A percentile compares a stretch with the other conserved stretches of the same genome.
Evolutionary conservation across 2,329 filamentous ascomycete species (phyloP).

Genomic region (Atkinsonella texensis): DNA sequence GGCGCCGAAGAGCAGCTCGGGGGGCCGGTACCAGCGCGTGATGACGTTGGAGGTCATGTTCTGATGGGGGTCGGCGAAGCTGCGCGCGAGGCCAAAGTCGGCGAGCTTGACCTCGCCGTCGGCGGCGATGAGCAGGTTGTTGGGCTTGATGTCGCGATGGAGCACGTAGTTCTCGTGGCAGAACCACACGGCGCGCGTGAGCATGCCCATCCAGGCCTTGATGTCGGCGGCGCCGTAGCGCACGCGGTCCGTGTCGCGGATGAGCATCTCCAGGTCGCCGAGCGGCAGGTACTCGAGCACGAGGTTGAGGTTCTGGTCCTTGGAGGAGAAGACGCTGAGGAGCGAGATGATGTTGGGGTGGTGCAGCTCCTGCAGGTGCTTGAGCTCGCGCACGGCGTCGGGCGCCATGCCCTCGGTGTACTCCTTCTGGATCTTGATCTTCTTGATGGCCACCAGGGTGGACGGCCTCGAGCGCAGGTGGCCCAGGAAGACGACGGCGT

Average conservation of each 20-base stretch:
- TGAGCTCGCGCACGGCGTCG: conserved; percentile 91
- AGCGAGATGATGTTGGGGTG: conserved; percentile 95
- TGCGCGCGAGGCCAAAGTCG: conserved; percentile 89
- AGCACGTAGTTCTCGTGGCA: conserved; percentile 91
- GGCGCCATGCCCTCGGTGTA: conserved; percentile 86
- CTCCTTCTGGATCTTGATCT: conserved; percentile 77
- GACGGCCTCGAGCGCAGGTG: conserved; percentile 62
- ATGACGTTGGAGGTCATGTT: conserved; percentile 93
- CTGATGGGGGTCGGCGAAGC: conserved; percentile 77
- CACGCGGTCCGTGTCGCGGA: conserved; percentile 68
- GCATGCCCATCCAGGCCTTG: conserved; percentile 98
- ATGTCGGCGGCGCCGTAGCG: conserved; percentile 82
- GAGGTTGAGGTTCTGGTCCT: conserved; percentile 91
- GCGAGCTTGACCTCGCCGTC: conserved; percentile 91
- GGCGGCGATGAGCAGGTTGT: conserved; percentile 89
- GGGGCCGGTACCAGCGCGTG: conserved; percentile 92
- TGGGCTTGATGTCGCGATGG: conserved; percentile 97
- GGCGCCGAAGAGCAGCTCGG: conserved; percentile 85
- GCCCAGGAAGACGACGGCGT: conserved; percentile 88
- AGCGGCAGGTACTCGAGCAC: conserved; percentile 88
- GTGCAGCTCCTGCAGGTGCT: conserved; percentile 83
- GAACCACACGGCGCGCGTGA: conserved; percentile 87
- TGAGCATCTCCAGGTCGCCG: conserved; percentile 92
- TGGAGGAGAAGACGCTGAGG: conserved; percentile 85
- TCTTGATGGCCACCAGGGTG: conserved; percentile 79